Evolutionary conservation across 768 basidiomycete genomes (phyloP), one percentile per base, ranked within the genome.

Genomic region (Xerocomus brunneocitrinus): DNA sequence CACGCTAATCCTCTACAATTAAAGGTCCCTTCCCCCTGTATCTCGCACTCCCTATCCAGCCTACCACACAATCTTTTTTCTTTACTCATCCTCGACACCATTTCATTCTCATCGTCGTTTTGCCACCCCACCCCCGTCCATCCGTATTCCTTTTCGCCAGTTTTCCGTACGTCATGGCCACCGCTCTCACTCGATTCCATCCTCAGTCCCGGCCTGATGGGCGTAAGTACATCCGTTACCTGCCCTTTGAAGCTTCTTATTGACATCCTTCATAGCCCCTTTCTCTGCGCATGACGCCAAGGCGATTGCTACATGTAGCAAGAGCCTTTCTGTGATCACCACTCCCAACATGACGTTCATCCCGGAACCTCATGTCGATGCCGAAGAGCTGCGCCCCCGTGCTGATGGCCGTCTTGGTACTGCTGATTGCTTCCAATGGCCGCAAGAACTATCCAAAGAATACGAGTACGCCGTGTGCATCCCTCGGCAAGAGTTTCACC

Each of bases 201-300:
- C 35, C 35, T 36, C 35, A 36, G 35, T 36, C 35, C 16, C 9
- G 35, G 35, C 35, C 35, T 16, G 16, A 16, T 36, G 35, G 35
- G 9, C 13, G 16, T 36, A 14, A 36, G 35, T 36, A 3, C 9
- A 13, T 13, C 16, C 9, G 35, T 4, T 10, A 8, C 35, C 4
- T 10, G 13, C 13, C 9, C 16, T 36, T 16, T 36, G 4, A 4
- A 36, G 16, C 13, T 9, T 36, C 35, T 36, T 10, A 36, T 36
- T 8, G 35, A 8, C 12, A 10, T 36, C 35, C 35, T 19, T 19
- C 19, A 36, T 16, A 39, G 38, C 19, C 4, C 38, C 38, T 39
- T 39, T 39, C 38, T 39, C 38, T 13, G 9, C 19, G 3, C 38
- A 28, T 1, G 13, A 61, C 61, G 27, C 46, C 55, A 43, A 67